Percentiles rank a stretch among this genome's conserved stretches.
Conservation (phyloP, 73 alveolate species). For the Tetrahymena thermophila region DNA sequence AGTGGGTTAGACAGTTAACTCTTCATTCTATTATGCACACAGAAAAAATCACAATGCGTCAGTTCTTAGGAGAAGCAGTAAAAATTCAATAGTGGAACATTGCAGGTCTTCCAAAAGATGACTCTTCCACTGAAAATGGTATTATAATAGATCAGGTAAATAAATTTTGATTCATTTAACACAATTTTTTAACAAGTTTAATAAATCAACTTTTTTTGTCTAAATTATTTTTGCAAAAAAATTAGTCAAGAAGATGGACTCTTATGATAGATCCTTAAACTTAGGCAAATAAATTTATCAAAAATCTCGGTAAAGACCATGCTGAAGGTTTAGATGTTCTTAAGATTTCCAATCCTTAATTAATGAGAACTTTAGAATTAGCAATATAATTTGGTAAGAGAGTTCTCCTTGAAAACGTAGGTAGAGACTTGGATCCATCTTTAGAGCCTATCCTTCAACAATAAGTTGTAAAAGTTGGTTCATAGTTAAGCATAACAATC, state of each 20-base stretch:
- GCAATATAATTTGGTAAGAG: conserved; percentile 87
- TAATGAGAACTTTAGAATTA: conserved; percentile 69
- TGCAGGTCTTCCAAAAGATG: conserved; percentile 90
- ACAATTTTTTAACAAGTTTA: too few relatives aligned
- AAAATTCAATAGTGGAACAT: conserved; percentile 89
- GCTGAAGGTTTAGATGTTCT: conserved; percentile 62
- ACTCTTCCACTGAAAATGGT: conserved; percentile 92
- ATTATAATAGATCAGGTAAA: conserved; percentile 56
- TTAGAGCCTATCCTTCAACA: conserved; percentile 66
- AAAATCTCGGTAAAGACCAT: conserved; percentile 37
- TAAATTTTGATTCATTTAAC: not conserved
- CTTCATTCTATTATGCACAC: conserved; percentile 9
- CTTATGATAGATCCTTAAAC: conserved; percentile 97
- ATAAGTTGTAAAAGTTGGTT: not conserved
- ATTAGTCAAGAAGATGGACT: conserved; percentile 91
- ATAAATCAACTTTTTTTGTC: too few relatives aligned
- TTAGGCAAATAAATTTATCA: conserved; percentile 87
- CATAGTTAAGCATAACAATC: not conserved
- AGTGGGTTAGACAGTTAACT: not conserved
- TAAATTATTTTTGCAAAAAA: conserved; percentile 3
- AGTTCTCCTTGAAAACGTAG: conserved; percentile 92
- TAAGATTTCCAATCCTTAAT: conserved; percentile 61
- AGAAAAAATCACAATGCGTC: conserved; percentile 64
- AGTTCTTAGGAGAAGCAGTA: conserved; percentile 92
- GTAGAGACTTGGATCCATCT: conserved; percentile 80